Base-by-base conservation (phyloP, 106 monocot genomes). In the Allium fistulosum region DNA sequence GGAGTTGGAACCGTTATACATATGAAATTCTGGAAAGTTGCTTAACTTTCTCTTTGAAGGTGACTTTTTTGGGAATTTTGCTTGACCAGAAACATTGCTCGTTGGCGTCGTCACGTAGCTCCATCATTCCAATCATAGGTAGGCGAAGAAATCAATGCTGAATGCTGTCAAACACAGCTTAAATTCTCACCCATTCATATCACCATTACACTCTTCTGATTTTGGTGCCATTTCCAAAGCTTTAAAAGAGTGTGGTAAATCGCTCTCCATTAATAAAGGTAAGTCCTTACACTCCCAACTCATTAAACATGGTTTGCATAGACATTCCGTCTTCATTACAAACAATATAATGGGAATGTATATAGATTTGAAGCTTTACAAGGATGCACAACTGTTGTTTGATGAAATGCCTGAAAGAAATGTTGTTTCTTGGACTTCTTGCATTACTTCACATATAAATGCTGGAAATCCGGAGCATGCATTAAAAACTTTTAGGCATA, bases 311-410 rank as follows among this genome's bases (percentile, higher is more conserved):
- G 94, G 94, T 7, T 49, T 77, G 0, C 68, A 4, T 15, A 52
- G 53, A 8, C 2, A 37, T 5, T 58, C 70, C 51, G 66, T 75
- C 9, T 90, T 84, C 61, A 10, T 87, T 47, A 60, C 84, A 52
- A 94, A 90, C 78, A 85, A 84, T 63, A 49, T 90, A n/a, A 76
- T 90, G 9, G 60, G 60, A 46, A 73, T 94, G 78, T 90, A 87
- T 17, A 11, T 10, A 7, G 76, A 76, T 26, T 63, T 83, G 50
- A 71, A 73, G 0, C 69, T 66, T 18, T 28, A 53, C 10, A 63
- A 17, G 14, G 69, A 80, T 59, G 94, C 94, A 2, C 69, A 69
- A 8, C 64, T 46, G 1, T 0, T 85, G 77, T 90, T 94, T 66
- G 90, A 74, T 51, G 87, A 83, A 80, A 94, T 90, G 87, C 80